Evolutionary conservation across 2,329 filamentous ascomycete genomes (phyloP).

Genomic region (Dendrostoma leiphaemia): DNA sequence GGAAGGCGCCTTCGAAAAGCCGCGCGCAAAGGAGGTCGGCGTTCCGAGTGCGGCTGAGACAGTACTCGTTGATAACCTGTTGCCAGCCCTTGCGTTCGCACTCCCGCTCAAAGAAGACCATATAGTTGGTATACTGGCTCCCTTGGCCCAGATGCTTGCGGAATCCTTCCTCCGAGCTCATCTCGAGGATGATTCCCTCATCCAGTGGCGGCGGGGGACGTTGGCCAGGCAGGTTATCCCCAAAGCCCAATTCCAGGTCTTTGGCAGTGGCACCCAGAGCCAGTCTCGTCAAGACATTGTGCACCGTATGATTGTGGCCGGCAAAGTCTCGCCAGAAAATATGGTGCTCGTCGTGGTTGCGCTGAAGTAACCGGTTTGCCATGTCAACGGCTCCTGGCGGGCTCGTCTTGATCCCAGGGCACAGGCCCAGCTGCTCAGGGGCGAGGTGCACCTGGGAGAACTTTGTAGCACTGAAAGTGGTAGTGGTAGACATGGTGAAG

Average conservation of each 20-base stretch:
- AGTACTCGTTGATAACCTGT: conserved; percentile 54
- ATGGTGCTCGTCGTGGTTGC: conserved; percentile 6
- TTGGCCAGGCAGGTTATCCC: background rate
- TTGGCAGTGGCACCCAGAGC: conserved; percentile 62
- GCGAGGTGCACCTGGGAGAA: background rate
- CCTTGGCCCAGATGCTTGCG: background rate
- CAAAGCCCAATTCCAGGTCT: background rate
- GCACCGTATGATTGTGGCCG: conserved; percentile 50
- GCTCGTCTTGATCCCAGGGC: background rate
- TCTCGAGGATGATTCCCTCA: background rate
- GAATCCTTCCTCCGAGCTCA: background rate
- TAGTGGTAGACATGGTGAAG: no score
- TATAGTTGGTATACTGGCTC: conserved; percentile 53
- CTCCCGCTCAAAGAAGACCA: conserved; percentile 61
- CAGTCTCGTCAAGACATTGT: conserved; percentile 74
- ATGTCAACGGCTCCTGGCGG: background rate
- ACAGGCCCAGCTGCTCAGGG: background rate
- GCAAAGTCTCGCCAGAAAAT: conserved; percentile 5
- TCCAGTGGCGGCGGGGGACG: background rate
- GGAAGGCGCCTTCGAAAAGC: conserved; percentile 50
- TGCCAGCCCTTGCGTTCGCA: conserved; percentile 57
- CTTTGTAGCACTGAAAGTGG: no score
- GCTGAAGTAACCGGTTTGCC: conserved; percentile 1
- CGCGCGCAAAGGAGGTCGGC: conserved; percentile 59
- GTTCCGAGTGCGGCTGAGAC: conserved; percentile 54